Evolutionary conservation across 1,139 yeast genomes (phyloP).

Genomic region (Pneumocystis oryctolagi): DNA sequence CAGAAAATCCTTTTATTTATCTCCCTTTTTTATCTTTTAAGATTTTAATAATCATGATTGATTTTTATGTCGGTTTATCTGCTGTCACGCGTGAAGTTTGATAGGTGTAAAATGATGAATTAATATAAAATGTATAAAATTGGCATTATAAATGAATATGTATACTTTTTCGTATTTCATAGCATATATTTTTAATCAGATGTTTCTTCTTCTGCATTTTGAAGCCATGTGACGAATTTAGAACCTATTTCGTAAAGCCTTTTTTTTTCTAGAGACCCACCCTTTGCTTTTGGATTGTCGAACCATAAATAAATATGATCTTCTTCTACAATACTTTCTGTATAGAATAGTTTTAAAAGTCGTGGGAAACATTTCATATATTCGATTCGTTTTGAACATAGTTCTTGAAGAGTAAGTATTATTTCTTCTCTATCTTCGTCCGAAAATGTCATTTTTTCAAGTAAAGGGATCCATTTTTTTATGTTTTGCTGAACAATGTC

Average conservation of each 20-base stretch:
- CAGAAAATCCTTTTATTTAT: background rate
- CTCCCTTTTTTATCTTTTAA: background rate
- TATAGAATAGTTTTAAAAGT: background rate
- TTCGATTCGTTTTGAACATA: background rate
- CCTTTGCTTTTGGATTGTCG: background rate
- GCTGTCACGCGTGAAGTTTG: background rate
- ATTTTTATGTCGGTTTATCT: background rate
- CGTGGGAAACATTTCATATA: background rate
- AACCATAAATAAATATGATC: background rate
- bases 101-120: background rate
- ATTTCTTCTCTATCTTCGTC: conserved; percentile 5
- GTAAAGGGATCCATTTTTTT: conserved; percentile 31
- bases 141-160: background rate
- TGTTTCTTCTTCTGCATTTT: background rate
- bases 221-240: background rate
- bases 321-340: background rate
- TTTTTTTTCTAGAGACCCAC: background rate
- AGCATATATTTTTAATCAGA: background rate
- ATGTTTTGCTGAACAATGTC: background rate
- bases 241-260: background rate
- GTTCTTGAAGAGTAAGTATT: background rate
- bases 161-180: background rate
- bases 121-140: background rate
- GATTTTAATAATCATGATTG: background rate
- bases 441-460: conserved; percentile 47